Base-by-base conservation (phyloP, 768 basidiomycete species). In the Suillus clintonianus region DNA sequence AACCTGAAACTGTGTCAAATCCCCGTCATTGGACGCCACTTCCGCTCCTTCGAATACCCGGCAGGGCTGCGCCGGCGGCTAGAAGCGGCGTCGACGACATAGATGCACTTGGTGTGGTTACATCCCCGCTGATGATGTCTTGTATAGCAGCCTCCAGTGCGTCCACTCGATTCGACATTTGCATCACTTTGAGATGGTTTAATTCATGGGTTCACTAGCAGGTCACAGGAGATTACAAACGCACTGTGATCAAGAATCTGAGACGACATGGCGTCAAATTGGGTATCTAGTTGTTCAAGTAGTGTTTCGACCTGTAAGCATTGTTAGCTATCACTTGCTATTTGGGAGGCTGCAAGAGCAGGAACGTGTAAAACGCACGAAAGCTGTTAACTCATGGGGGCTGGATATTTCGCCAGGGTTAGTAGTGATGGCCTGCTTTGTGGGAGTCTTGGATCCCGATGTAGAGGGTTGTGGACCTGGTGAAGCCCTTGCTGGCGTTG, bases 131-230 rank as follows among this genome's bases (percentile, higher is more conserved):
- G 71, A 97, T 95, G 55, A 97, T 91, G 70, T 97, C 95, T 68
- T 95, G 93, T 61, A 97, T 95, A 13, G 95, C 87, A 19, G 87
- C 87, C 72, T 97, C 95, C 36, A 97, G 81, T 19, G 91, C 86
- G 70, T 97, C 95, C 24, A 97, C 95, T 50, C 95, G 86, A 43
- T 86, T 85, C 1, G 95, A 96, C 95, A 97, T 97, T 70, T 94
- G 91, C 61, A 80, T 86, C 95, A 97, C 95, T 97, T 71, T 41
- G 24, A 58, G 60, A 27, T 63, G 62, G 45, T 66, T 57, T 63
- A 64, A 39, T 17, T 56, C 17, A 24, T 56, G 36, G 45, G 30
- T 45, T 60, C 47, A 45, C 55, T 42, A 60, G 67, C 13, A 51
- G 56, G 51, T 61, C 45, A 61, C 48, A 32, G 58, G 37, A 42